Percentiles rank a stretch among this genome's conserved stretches.
These are phyloP conservation scores for Anaeromyces robustus DNA, from an alignment of 192 early-diverging fungal genomes.

Conservation along the genomic window DNA sequence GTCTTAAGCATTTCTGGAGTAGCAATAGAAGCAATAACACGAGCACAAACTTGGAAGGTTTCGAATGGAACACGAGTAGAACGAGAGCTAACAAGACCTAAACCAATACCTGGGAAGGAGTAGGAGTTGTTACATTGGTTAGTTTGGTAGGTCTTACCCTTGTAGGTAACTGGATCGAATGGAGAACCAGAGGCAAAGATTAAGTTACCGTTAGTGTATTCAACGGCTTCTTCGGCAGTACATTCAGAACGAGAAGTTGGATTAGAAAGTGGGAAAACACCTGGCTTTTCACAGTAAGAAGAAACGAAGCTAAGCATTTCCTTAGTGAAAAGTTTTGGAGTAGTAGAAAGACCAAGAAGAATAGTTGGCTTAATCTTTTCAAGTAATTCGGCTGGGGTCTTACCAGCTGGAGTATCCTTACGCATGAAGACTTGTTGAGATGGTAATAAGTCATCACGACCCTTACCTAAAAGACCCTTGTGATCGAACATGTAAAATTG, in stretches of 20 bases:
- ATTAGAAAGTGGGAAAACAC: conserved; percentile 31
- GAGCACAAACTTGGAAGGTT: no score
- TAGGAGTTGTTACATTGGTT: conserved; percentile 38
- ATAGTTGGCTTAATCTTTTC: conserved; percentile 76
- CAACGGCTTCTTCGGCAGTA: conserved; percentile 31
- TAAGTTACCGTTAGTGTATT: conserved; percentile 31
- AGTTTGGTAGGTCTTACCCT: conserved; percentile 20
- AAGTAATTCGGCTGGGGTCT: conserved; percentile 52
- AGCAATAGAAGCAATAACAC: no score
- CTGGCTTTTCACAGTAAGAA: conserved; percentile 8
- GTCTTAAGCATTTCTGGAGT: no score
- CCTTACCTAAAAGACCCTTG: conserved; percentile 16
- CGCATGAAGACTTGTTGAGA: no score
- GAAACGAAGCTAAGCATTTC: neutral
- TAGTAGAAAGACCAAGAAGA: conserved; percentile 72
- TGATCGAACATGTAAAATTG: conserved; percentile 76
- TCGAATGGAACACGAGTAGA: no score
- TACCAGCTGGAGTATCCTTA: conserved; percentile 27
- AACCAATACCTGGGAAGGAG: conserved; percentile 33
- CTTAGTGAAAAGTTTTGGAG: conserved; percentile 57
- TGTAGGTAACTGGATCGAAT: conserved; percentile 28
- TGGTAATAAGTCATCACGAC: no score
- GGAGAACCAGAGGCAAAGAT: conserved; percentile 35
- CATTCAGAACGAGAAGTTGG: conserved; percentile 32
- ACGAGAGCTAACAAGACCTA: conserved; percentile 6